phyloP scores from a whole-genome alignment of 2,329 filamentous ascomycete species.

The Scytalidium lignicola region DNA sequence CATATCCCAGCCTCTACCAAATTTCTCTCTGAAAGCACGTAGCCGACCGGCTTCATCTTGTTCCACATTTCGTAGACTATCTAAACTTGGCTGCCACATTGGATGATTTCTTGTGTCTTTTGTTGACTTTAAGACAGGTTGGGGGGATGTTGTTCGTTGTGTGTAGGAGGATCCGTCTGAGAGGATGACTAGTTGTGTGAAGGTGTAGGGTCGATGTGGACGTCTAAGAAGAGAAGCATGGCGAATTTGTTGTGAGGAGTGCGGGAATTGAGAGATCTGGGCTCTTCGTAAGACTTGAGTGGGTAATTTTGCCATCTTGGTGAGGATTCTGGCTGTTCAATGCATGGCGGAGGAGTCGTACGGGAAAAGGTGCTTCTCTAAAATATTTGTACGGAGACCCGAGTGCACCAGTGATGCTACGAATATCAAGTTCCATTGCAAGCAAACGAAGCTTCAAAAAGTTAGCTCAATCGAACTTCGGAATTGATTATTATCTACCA shows the following conservation, averaged over 20 bases:
- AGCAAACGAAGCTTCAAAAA: not conserved
- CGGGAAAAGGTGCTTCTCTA: not conserved
- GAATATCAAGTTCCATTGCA: conserved; percentile 9
- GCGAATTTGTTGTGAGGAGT: conserved; percentile 35
- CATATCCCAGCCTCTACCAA: conserved; percentile 79
- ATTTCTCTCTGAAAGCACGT: conserved; percentile 78
- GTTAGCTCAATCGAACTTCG: not conserved
- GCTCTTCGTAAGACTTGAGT: conserved; percentile 14
- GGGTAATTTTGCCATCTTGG: conserved; percentile 13
- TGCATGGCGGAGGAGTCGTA: conserved; percentile 1
- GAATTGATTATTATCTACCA: not conserved
- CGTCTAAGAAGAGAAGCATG: conserved; percentile 82
- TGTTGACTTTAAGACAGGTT: conserved; percentile 50
- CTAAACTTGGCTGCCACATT: conserved; percentile 83
- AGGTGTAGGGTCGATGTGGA: conserved; percentile 89
- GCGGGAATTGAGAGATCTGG: conserved; percentile 5
- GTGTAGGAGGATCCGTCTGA: conserved; percentile 85
- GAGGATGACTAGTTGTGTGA: conserved; percentile 93
- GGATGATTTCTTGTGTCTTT: conserved; percentile 89
- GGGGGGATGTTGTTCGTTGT: conserved; percentile 70
- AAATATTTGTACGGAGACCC: conserved; percentile 2
- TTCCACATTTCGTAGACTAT: conserved; percentile 80
- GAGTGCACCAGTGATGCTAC: conserved; percentile 6
- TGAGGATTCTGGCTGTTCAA: conserved; percentile 5
- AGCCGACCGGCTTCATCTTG: conserved; percentile 90